These are phyloP conservation scores for Penicillium argentinense DNA, from an alignment of 495 filamentous ascomycete species.

Conservation along the genomic window DNA sequence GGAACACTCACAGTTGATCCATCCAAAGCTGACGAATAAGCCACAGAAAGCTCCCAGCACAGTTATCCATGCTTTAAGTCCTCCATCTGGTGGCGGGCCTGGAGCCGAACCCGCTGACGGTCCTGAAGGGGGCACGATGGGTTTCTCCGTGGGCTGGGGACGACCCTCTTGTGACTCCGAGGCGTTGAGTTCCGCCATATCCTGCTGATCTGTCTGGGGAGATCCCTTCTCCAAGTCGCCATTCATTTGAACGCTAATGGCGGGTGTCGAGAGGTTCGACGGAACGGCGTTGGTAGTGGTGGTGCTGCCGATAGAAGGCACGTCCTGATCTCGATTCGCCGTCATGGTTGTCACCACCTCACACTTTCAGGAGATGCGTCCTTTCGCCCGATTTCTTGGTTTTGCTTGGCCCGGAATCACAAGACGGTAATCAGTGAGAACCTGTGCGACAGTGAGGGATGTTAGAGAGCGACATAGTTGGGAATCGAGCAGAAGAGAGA, in stretches of 20 bases:
- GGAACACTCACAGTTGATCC: slow-evolving; percentile 55
- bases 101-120: slow-evolving; percentile 41
- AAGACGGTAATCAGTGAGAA: neutral
- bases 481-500: too few species aligned
- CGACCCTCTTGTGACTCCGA: slow-evolving; percentile 9
- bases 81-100: slow-evolving; percentile 58
- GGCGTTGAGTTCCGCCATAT: slow-evolving; percentile 4
- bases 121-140: slow-evolving; percentile 9
- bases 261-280: slow-evolving; percentile 15
- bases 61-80: slow-evolving; percentile 62
- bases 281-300: slow-evolving; percentile 9
- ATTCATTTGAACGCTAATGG: slow-evolving; percentile 14
- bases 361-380: neutral
- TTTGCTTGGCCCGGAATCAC: neutral
- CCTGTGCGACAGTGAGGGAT: neutral
- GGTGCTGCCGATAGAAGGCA: slow-evolving; percentile 11
- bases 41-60: slow-evolving; percentile 64
- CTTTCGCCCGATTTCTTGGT: neutral
- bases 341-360: slow-evolving; percentile 35
- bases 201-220: neutral
- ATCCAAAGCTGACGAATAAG: slow-evolving; percentile 65
- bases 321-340: neutral
- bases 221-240: slow-evolving; percentile 27
- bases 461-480: too few species aligned
- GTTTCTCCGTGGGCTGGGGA: slow-evolving; percentile 18